A percentile compares a stretch with the other conserved stretches of the same genome.
Evolutionary conservation across 495 filamentous ascomycete genomes (phyloP).

Genomic region (Staphylotrichum longicolle): DNA sequence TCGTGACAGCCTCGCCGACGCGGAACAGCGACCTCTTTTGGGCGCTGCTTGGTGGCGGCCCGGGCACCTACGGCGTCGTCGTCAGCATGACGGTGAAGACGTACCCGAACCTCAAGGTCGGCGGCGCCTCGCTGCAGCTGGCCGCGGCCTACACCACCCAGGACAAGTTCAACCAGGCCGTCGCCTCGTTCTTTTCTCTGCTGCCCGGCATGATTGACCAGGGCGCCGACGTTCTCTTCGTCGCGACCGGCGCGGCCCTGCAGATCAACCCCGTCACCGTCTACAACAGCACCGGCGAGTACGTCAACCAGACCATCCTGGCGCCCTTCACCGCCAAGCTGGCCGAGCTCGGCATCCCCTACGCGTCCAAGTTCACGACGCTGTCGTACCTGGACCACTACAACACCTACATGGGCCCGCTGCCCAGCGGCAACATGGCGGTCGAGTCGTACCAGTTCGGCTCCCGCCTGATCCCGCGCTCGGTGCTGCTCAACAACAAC

Average conservation of each 20-base stretch:
- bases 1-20: conserved; percentile 46
- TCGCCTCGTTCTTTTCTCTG: not conserved
- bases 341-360: conserved; percentile 7
- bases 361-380: not conserved
- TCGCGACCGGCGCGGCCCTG: not conserved
- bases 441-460: conserved; percentile 7
- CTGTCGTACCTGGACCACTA: conserved; percentile 6
- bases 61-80: conserved; percentile 55
- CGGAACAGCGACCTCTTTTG: conserved; percentile 58
- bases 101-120: conserved; percentile 30
- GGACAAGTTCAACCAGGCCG: conserved; percentile 7
- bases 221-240: conserved; percentile 8
- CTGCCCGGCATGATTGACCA: conserved; percentile 5
- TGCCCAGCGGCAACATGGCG: conserved; percentile 6
- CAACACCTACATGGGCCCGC: conserved; percentile 9
- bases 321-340: conserved; percentile 4
- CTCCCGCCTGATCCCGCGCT: conserved; percentile 10
- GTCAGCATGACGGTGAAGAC: conserved; percentile 44
- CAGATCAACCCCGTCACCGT: conserved; percentile 4
- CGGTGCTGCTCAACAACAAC: not conserved
- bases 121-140: conserved; percentile 23
- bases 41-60: conserved; percentile 60
- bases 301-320: not conserved
- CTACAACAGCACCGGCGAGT: conserved; percentile 8
- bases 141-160: conserved; percentile 9